Conservation (phyloP, 805 yeast genomes). For the Candida insectalens region DNA sequence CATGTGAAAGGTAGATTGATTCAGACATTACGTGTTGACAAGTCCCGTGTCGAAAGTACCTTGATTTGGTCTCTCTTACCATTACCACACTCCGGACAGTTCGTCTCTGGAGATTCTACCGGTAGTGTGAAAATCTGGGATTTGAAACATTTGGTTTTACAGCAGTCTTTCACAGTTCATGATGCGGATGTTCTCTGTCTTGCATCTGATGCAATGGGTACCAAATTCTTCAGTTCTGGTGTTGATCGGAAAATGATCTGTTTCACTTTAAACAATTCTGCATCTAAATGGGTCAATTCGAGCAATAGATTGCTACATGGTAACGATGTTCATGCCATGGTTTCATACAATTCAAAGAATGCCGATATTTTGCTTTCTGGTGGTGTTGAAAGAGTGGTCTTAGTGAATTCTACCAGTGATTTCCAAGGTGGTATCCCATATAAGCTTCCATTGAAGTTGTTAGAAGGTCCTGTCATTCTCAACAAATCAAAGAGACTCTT, state of each 20-base stretch:
- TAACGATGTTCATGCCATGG: constrained; percentile 74
- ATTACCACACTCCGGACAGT: constrained; percentile 53
- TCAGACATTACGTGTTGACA: constrained; percentile 87
- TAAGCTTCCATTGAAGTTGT: constrained; percentile 46
- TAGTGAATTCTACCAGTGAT: constrained; percentile 52
- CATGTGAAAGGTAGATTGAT: constrained; percentile 50
- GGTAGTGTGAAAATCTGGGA: constrained; percentile 95
- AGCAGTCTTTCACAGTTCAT: constrained; percentile 75
- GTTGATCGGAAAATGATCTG: constrained; percentile 86
- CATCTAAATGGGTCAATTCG: constrained; percentile 63
- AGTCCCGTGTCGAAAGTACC: constrained; percentile 75
- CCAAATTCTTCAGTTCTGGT: constrained; percentile 76
- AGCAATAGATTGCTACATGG: constrained; percentile 76
- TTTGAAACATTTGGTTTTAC: constrained; percentile 58
- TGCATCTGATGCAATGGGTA: constrained; percentile 48
- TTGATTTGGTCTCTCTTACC: constrained; percentile 81
- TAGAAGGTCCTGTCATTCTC: constrained; percentile 22
- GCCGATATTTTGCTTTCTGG: constrained; percentile 68
- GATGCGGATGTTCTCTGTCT: constrained; percentile 86
- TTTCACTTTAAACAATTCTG: constrained; percentile 35
- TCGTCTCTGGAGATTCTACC: constrained; percentile 95
- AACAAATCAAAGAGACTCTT: constrained; percentile 41
- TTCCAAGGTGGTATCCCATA: constrained; percentile 66
- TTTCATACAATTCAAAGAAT: constrained; percentile 58
- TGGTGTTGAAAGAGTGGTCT: constrained; percentile 69